Percentiles rank a stretch among this genome's conserved stretches.
These are phyloP conservation scores for Gynochthodes officinalis DNA, from an alignment of 257 asterid species.

Conservation along the genomic window DNA sequence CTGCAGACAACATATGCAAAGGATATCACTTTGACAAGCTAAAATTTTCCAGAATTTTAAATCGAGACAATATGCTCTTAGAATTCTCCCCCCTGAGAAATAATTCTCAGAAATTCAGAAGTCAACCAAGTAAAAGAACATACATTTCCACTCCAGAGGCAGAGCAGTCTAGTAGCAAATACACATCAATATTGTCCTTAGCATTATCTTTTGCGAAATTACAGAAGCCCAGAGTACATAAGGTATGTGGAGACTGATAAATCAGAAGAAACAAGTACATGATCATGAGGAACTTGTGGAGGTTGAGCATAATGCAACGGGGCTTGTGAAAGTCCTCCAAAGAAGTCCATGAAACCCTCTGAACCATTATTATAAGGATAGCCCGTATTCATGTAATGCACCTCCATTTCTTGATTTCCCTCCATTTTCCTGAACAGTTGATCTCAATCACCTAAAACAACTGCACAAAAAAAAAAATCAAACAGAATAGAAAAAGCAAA, in stretches of 20 bases:
- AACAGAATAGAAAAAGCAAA: not conserved
- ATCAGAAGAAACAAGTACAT: slow-evolving; percentile 30
- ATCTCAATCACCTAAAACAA: slow-evolving; percentile 8
- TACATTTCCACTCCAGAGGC: not conserved
- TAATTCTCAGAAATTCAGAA: not conserved
- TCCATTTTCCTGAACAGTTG: slow-evolving; percentile 37
- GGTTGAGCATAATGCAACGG: slow-evolving; percentile 51
- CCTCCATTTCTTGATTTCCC: slow-evolving; percentile 47
- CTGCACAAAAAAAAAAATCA: slow-evolving; percentile 12
- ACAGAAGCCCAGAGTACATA: not conserved
- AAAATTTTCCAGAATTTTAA: not conserved
- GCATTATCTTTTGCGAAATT: not conserved
- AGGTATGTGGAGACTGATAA: not conserved
- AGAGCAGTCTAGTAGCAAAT: not conserved
- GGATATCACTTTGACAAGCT: not conserved
- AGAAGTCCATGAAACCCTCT: slow-evolving; percentile 47
- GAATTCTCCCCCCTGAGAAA: not conserved
- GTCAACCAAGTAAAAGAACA: not conserved
- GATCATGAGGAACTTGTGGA: slow-evolving; percentile 46
- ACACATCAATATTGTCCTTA: too few relatives aligned
- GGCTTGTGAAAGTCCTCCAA: slow-evolving; percentile 44
- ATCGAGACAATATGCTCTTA: not conserved
- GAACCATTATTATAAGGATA: slow-evolving; percentile 55
- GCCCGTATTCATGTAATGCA: slow-evolving; percentile 51
- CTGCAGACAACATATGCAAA: not conserved